Evolutionary conservation across 306 rosid species (phyloP).

Genomic region (Sesbania bispinosa): DNA sequence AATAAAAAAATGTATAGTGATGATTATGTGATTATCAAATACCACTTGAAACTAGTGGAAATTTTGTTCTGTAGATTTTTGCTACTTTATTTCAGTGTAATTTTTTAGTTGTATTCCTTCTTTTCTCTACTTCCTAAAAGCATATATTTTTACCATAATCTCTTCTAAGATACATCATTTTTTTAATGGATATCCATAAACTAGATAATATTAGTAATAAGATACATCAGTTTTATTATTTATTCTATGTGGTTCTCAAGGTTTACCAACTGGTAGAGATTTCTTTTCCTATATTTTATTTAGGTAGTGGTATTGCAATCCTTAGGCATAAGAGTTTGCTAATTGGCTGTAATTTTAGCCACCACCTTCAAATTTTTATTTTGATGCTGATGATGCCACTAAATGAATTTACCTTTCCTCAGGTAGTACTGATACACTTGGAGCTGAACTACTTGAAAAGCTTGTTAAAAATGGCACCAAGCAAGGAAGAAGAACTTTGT

Average conservation of each 20-base stretch:
- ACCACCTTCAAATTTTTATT: neutral
- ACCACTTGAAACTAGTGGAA: no score
- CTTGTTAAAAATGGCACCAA: slow-evolving; percentile 93
- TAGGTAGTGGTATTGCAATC: neutral
- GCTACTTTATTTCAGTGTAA: no score
- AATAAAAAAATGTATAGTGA: no score
- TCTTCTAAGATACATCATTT: no score
- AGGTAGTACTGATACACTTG: slow-evolving; percentile 87
- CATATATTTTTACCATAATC: no score
- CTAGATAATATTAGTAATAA: neutral
- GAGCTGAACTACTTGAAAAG: slow-evolving; percentile 86
- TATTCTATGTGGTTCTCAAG: neutral
- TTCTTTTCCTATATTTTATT: neutral
- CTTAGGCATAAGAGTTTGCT: neutral
- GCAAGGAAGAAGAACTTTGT: slow-evolving; percentile 86
- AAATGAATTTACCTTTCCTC: slow-evolving; percentile 22
- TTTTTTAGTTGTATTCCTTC: no score
- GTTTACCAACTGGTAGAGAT: neutral
- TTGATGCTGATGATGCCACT: neutral
- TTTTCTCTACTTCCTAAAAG: no score
- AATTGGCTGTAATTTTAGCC: neutral
- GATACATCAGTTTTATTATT: neutral
- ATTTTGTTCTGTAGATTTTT: no score
- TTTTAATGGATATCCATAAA: no score
- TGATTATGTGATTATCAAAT: no score